Conservation (phyloP, 2,329 filamentous ascomycete genomes). For the Alternaria arbusti region DNA sequence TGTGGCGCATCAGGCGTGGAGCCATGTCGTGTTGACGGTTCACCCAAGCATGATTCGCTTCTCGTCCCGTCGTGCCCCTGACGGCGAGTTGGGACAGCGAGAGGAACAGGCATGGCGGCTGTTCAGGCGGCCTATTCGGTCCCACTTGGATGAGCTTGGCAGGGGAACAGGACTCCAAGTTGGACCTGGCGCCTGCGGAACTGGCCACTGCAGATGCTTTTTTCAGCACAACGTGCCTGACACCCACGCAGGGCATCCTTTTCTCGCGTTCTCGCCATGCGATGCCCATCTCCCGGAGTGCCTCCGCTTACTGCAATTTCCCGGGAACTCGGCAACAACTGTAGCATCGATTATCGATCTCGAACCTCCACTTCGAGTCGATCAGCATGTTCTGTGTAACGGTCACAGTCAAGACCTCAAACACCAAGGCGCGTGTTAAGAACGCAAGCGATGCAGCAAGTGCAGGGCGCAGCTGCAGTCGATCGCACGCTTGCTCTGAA, state of each 20-base stretch:
- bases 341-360: background rate
- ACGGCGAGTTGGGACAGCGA: constrained; percentile 22
- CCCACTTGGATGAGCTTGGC: constrained; percentile 35
- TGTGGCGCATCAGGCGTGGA: constrained; percentile 18
- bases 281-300: constrained; percentile 9
- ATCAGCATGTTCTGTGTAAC: background rate
- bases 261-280: background rate
- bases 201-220: constrained; percentile 9
- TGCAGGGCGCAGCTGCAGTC: constrained; percentile 11
- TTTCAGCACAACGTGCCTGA: constrained; percentile 2
- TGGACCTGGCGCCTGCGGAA: constrained; percentile 16
- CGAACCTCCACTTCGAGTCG: background rate
- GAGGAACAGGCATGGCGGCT: constrained; percentile 33
- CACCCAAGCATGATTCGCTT: constrained; percentile 31
- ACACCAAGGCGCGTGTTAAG: background rate
- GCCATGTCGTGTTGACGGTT: constrained; percentile 12
- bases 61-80: constrained; percentile 29
- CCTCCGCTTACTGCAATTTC: constrained; percentile 5
- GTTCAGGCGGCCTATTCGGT: constrained; percentile 13
- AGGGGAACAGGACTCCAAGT: constrained; percentile 28
- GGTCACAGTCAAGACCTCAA: background rate
- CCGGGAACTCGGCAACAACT: background rate
- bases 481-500: constrained; percentile 11
- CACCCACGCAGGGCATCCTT: background rate
- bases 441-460: constrained; percentile 2